Evolutionary conservation across 495 filamentous ascomycete species (phyloP), one percentile per base, ranked within the genome.

Genomic region (Penicillium mononematosum): DNA sequence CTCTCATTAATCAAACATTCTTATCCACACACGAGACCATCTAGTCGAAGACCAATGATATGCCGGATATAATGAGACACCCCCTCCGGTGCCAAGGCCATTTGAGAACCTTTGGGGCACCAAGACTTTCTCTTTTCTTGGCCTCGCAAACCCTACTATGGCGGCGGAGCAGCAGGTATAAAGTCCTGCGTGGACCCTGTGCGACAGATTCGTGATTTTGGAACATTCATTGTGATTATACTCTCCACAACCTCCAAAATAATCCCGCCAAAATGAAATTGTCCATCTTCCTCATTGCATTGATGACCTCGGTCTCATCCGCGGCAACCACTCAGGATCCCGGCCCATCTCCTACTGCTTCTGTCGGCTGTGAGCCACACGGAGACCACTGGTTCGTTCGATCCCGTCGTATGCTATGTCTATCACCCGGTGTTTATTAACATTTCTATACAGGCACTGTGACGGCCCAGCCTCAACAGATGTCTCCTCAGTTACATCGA

Each of bases 311-410:
- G 43, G 51, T 59, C 22, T 54, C 67, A 22, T 42, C 56, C 19
- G 50, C 50, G 22, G 20, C 59, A 54, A 32, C 58, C 50, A 43
- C 54, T 45, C 31, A 56, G 9, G 53, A 60, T 24, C 61, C 68
- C 0, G 65, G 65, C 20, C 66, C 69, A 25, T 70, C 67, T 24
- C 69, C 69, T 14, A 71, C 67, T 5, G 67, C 59, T 29, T 70
- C 67, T 11, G 45, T 66, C 32, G 69, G 69, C 46, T 71, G 69
- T 52, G 65, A 66, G n/a, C 65, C 67, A 2, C 69, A 71, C 39
- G 65, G 67, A 8, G 66, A 71, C 38, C 69, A 71, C 50, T 71
- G 69, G 66, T 69, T 56, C 34, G 58, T 44, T 25, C 48, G 59
- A 60, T n/a, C 19, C n/a, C 16, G 7, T 12, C 25, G 14, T 6